Conservation (phyloP, 805 yeast genomes). For the Metschnikowia matae region DNA sequence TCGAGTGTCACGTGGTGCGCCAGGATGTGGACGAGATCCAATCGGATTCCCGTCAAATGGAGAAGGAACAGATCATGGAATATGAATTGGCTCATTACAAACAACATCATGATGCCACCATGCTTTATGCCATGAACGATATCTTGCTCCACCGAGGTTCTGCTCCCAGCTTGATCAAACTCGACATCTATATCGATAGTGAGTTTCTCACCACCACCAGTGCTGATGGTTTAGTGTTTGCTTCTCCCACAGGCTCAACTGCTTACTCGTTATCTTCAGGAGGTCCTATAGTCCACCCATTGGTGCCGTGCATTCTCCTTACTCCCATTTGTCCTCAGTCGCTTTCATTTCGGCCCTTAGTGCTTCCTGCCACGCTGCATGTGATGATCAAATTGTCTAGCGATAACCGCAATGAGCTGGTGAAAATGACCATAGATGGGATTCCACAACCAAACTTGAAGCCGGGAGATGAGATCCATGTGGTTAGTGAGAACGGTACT, state of each 20-base stretch:
- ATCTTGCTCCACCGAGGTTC: slow-evolving; percentile 84
- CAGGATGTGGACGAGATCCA: slow-evolving; percentile 11
- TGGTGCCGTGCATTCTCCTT: slow-evolving; percentile 73
- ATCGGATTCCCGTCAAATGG: slow-evolving; percentile 3
- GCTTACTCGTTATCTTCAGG: slow-evolving; percentile 89
- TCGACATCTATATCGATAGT: slow-evolving; percentile 83
- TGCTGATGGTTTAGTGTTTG: slow-evolving; percentile 82
- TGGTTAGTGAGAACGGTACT: slow-evolving; percentile 61
- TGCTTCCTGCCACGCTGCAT: slow-evolving; percentile 75
- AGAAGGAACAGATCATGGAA: slow-evolving; percentile 13
- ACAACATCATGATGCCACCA: slow-evolving; percentile 22
- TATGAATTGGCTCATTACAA: slow-evolving; percentile 17
- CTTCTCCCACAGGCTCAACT: slow-evolving; percentile 94
- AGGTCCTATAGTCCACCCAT: slow-evolving; percentile 89
- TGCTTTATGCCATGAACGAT: slow-evolving; percentile 88
- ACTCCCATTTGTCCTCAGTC: slow-evolving; percentile 94
- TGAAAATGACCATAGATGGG: slow-evolving; percentile 78
- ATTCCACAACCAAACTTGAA: slow-evolving; percentile 63
- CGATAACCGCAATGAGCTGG: slow-evolving; percentile 37
- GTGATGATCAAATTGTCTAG: slow-evolving; percentile 58
- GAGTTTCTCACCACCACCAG: slow-evolving; percentile 83
- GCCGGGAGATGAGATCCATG: slow-evolving; percentile 78
- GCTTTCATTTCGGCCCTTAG: slow-evolving; percentile 81
- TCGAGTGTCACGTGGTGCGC: slow-evolving; percentile 68
- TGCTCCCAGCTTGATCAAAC: slow-evolving; percentile 75